Evolutionary conservation across 2,329 filamentous ascomycete species (phyloP).

Genomic region (Cryphonectria nitschkei): DNA sequence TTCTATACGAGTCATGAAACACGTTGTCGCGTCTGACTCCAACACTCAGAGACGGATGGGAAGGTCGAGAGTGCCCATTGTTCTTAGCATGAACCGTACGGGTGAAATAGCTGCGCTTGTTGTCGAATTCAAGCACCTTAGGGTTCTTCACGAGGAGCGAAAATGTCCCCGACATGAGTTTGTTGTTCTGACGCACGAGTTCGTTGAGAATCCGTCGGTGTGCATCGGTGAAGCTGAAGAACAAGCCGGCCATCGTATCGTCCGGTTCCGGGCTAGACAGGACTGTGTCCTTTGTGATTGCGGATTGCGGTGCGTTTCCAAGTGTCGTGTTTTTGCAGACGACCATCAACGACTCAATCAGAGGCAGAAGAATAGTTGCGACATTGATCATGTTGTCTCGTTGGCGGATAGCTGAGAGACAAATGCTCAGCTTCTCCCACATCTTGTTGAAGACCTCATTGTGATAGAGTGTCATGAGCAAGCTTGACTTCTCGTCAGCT

Average conservation of each 20-base stretch:
- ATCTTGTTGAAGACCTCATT: slow-evolving; percentile 87
- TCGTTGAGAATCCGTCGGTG: slow-evolving; percentile 98
- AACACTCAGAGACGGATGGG: slow-evolving; percentile 76
- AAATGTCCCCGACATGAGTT: slow-evolving; percentile 98
- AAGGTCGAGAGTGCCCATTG: slow-evolving; percentile 68
- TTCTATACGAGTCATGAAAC: slow-evolving; percentile 97
- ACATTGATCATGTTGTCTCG: slow-evolving; percentile 97
- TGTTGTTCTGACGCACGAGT: slow-evolving; percentile 93
- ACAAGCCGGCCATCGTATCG: slow-evolving; percentile 81
- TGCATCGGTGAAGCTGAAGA: slow-evolving; percentile 97
- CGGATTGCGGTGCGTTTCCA: slow-evolving; percentile 61
- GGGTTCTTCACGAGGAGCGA: slow-evolving; percentile 96
- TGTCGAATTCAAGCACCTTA: slow-evolving; percentile 98
- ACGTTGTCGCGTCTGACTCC: slow-evolving; percentile 91
- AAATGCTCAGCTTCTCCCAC: slow-evolving; percentile 91
- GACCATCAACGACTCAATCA: slow-evolving; percentile 98
- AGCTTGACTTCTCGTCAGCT: slow-evolving; percentile 71
- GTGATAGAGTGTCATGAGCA: slow-evolving; percentile 86
- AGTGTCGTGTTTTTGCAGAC: slow-evolving; percentile 97
- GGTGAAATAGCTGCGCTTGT: slow-evolving; percentile 99
- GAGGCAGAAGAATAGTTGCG: slow-evolving; percentile 88
- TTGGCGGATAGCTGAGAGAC: slow-evolving; percentile 83
- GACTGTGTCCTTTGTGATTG: slow-evolving; percentile 66
- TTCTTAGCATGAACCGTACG: slow-evolving; percentile 79
- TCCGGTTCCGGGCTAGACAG: slow-evolving; percentile 79